phyloP scores from a whole-genome alignment of 805 yeast genomes.

The Metschnikowia lunata region DNA sequence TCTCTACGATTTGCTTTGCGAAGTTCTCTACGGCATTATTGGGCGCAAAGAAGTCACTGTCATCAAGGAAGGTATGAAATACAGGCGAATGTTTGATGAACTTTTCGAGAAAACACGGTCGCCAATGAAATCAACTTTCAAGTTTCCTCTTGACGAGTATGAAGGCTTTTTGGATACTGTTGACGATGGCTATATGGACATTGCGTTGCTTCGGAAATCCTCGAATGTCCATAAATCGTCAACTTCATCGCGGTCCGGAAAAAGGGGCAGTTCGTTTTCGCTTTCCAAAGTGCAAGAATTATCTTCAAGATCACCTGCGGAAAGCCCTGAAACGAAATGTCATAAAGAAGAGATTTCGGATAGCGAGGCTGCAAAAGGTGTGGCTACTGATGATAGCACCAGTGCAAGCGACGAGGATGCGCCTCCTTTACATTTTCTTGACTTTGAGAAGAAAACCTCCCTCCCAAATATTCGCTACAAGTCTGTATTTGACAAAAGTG shows the following conservation, averaged over 20 bases:
- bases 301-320: background rate
- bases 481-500: conserved; percentile 33
- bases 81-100: conserved; percentile 27
- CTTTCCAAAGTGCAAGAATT: conserved; percentile 4
- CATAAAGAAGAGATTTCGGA: background rate
- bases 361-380: background rate
- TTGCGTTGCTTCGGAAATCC: conserved; percentile 48
- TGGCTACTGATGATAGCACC: conserved; percentile 14
- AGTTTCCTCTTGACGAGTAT: conserved; percentile 45
- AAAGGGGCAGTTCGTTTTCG: conserved; percentile 16
- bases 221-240: conserved; percentile 26
- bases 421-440: conserved; percentile 28
- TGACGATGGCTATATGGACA: conserved; percentile 63
- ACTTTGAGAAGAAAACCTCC: conserved; percentile 18
- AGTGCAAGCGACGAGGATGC: conserved; percentile 31
- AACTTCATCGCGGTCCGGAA: conserved; percentile 17
- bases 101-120: conserved; percentile 24
- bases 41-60: conserved; percentile 61
- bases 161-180: conserved; percentile 54
- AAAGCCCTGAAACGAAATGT: background rate
- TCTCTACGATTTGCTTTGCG: conserved; percentile 63
- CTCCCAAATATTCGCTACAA: conserved; percentile 29
- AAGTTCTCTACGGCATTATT: conserved; percentile 63
- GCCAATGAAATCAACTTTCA: conserved; percentile 21
- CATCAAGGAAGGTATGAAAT: conserved; percentile 35